phyloP scores from a whole-genome alignment of 2,329 filamentous ascomycete genomes.

The Cladosporium phlei region DNA sequence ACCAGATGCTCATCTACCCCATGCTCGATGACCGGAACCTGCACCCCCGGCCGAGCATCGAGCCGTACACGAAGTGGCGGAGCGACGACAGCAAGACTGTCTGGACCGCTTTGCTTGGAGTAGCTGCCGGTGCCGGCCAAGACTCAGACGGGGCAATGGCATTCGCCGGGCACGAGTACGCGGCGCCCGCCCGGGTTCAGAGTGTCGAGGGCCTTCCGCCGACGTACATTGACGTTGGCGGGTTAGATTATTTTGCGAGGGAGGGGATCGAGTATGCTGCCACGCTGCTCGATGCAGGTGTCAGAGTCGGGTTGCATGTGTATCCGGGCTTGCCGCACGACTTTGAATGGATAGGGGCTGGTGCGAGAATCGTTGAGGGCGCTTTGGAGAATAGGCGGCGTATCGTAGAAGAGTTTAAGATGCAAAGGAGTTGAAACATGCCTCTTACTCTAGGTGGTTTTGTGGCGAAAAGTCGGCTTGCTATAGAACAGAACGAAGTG shows the following conservation, averaged over 20 bases:
- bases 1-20: constrained; percentile 43
- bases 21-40: constrained; percentile 46
- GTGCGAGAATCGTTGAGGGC: background rate
- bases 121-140: constrained; percentile 31
- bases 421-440: too few species aligned
- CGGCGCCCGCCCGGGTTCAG: constrained; percentile 30
- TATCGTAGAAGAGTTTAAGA: background rate
- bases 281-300: constrained; percentile 38
- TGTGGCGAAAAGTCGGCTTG: too few species aligned
- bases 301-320: constrained; percentile 42
- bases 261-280: constrained; percentile 39
- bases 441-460: too few species aligned
- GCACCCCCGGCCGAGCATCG: constrained; percentile 31
- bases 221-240: constrained; percentile 43
- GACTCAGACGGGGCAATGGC: constrained; percentile 24
- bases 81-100: constrained; percentile 37
- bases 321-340: constrained; percentile 41
- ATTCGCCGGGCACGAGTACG: constrained; percentile 19
- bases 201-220: constrained; percentile 39
- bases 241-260: constrained; percentile 41
- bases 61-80: constrained; percentile 35
- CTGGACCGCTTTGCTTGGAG: constrained; percentile 41
- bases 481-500: too few species aligned
- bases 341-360: constrained; percentile 30
- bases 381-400: constrained; percentile 4